Percentiles rank a stretch among this genome's conserved stretches.
These are phyloP conservation scores for Ascocoryne sarcoides DNA, from an alignment of 2,329 filamentous ascomycete species.

Conservation along the genomic window DNA sequence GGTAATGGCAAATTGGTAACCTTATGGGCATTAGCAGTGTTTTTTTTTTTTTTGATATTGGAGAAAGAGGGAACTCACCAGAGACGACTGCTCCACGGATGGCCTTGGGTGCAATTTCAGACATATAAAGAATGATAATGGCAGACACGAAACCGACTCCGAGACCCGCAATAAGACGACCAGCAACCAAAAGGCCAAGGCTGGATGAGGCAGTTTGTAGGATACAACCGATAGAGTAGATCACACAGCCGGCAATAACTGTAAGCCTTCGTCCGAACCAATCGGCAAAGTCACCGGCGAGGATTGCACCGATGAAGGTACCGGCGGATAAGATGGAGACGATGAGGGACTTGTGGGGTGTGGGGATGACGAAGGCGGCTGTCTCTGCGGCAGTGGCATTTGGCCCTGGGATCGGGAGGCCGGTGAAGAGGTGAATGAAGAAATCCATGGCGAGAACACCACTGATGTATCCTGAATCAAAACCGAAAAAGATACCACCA, in stretches of 20 bases:
- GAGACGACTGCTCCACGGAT: conserved; percentile 73
- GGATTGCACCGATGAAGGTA: conserved; percentile 61
- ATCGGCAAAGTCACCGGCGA: conserved; percentile 33
- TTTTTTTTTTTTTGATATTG: no score
- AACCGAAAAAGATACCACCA: conserved; percentile 49
- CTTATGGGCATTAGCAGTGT: no score
- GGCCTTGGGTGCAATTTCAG: conserved; percentile 36
- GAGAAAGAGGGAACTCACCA: conserved; percentile 1
- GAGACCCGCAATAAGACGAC: conserved; percentile 65
- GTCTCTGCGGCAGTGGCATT: conserved; percentile 7
- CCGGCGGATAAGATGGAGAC: conserved; percentile 55
- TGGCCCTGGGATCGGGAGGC: conserved; percentile 9
- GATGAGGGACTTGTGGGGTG: conserved; percentile 47
- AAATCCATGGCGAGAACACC: conserved; percentile 48
- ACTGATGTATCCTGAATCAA: conserved; percentile 69
- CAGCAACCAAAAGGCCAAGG: conserved; percentile 46
- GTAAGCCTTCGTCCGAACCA: conserved; percentile 29
- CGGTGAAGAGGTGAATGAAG: conserved; percentile 14
- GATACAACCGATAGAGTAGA: conserved; percentile 20
- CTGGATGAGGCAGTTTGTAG: conserved; percentile 24
- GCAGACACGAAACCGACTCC: conserved; percentile 76
- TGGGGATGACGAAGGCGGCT: conserved; percentile 36
- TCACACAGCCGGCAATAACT: conserved; percentile 18
- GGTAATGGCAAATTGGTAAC: conserved; percentile 77
- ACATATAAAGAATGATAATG: conserved; percentile 80